These are phyloP conservation scores for Solanum hybrid DNA, from an alignment of 305 asterid genomes.

Conservation along the genomic window DNA sequence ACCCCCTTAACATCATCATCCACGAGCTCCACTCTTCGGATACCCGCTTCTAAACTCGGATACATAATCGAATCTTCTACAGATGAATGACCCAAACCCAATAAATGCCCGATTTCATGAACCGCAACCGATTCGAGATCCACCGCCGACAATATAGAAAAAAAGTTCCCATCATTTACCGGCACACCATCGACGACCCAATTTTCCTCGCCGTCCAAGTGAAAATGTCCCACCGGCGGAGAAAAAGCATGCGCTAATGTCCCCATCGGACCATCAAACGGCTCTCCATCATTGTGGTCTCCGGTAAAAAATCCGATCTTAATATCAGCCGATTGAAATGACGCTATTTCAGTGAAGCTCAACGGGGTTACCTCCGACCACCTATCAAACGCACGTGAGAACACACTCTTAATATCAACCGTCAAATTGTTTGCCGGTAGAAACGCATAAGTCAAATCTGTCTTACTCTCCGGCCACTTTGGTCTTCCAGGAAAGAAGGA, in stretches of 20 bases:
- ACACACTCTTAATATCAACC: conserved; percentile 22
- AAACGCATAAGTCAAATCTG: conserved; percentile 59
- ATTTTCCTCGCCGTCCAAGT: conserved; percentile 67
- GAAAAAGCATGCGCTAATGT: conserved; percentile 87
- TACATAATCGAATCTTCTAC: conserved; percentile 72
- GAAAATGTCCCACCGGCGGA: conserved; percentile 67
- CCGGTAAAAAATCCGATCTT: conserved; percentile 56
- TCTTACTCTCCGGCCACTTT: conserved; percentile 22
- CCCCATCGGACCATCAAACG: conserved; percentile 87
- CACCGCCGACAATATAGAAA: conserved; percentile 35
- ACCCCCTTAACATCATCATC: conserved; percentile 57
- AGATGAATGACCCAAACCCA: conserved; percentile 91
- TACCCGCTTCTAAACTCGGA: conserved; percentile 51
- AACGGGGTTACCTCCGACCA: conserved; percentile 84
- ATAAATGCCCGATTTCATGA: conserved; percentile 86
- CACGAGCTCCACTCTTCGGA: conserved; percentile 53
- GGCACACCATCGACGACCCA: conserved; percentile 72
- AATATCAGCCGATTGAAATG: conserved; percentile 43
- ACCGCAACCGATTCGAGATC: conserved; percentile 91
- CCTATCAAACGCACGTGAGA: conserved; percentile 61
- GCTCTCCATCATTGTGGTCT: conserved; percentile 85
- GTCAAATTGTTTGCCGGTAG: conserved; percentile 36
- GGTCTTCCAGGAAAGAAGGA: conserved; percentile 43
- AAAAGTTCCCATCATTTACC: conserved; percentile 15
- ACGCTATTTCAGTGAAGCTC: conserved; percentile 35